Conservation (phyloP, 1,284 basidiomycete genomes). For the Malassezia restricta region DNA sequence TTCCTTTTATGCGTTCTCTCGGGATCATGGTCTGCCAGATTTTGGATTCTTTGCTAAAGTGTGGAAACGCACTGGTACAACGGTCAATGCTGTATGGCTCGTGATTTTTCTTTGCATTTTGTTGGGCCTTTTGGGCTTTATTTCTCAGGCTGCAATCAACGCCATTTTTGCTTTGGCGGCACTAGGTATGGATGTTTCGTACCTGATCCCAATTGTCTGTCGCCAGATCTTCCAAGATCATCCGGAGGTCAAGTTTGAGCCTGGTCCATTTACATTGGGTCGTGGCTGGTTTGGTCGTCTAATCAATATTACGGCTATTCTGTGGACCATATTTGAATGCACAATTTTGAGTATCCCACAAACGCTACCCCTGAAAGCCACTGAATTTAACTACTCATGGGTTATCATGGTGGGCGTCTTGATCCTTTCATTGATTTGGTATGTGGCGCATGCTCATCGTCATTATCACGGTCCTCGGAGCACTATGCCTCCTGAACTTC, state of each 20-base stretch:
- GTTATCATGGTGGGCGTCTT: constrained; percentile 48
- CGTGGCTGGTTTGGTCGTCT: constrained; percentile 57
- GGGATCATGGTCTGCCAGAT: constrained; percentile 72
- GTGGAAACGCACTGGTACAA: constrained; percentile 55
- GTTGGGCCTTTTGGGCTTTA: constrained; percentile 33
- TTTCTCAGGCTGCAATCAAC: constrained; percentile 29
- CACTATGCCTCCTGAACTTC: constrained; percentile 29
- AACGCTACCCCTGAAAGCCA: constrained; percentile 19
- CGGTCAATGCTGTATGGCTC: constrained; percentile 69
- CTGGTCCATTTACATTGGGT: constrained; percentile 79
- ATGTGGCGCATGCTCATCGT: constrained; percentile 47
- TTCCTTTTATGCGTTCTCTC: constrained; percentile 77
- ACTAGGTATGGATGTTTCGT: constrained; percentile 64
- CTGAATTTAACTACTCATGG: constrained; percentile 31
- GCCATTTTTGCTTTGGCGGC: constrained; percentile 52
- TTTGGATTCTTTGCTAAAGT: constrained; percentile 64
- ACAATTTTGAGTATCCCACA: constrained; percentile 32
- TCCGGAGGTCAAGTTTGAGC: constrained; percentile 67
- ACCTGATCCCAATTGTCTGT: constrained; percentile 46
- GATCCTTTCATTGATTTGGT: constrained; percentile 47
- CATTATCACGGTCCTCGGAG: constrained; percentile 48
- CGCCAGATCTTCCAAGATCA: constrained; percentile 63
- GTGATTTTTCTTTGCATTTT: constrained; percentile 52
- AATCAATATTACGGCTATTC: constrained; percentile 58
- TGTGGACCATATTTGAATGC: constrained; percentile 48